phyloP scores from a whole-genome alignment of 2,329 filamentous ascomycete species.

The Apiospora marii region DNA sequence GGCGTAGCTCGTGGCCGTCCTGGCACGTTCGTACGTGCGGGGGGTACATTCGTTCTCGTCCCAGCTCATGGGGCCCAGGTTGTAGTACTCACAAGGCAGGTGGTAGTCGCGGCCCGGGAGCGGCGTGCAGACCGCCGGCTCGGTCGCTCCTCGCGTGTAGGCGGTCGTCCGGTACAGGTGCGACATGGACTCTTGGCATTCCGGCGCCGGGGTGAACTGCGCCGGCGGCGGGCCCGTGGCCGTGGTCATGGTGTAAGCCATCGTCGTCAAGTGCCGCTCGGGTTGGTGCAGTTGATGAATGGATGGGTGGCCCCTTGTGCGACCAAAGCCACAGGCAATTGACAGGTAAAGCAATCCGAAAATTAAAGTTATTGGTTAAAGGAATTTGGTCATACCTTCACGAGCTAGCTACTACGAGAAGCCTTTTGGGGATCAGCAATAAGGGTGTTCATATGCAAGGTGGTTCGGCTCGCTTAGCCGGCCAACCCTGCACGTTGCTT shows the following conservation, averaged over 20 bases:
- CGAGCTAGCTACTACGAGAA: background rate
- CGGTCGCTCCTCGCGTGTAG: background rate
- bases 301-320: background rate
- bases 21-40: too few relatives aligned
- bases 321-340: background rate
- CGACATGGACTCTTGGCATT: background rate
- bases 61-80: background rate
- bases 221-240: background rate
- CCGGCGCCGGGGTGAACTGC: background rate
- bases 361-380: background rate
- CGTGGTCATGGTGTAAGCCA: conserved; percentile 4
- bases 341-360: background rate
- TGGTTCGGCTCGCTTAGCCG: background rate
- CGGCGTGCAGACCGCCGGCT: background rate
- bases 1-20: background rate
- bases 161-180: background rate
- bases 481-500: background rate
- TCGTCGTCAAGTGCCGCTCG: background rate
- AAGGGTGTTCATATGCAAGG: background rate
- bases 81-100: background rate
- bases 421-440: background rate
- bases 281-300: background rate
- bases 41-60: background rate
- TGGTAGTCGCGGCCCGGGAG: background rate
- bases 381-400: background rate